Base-by-base conservation (phyloP, 495 filamentous ascomycete species). In the Xylaria venustula region DNA sequence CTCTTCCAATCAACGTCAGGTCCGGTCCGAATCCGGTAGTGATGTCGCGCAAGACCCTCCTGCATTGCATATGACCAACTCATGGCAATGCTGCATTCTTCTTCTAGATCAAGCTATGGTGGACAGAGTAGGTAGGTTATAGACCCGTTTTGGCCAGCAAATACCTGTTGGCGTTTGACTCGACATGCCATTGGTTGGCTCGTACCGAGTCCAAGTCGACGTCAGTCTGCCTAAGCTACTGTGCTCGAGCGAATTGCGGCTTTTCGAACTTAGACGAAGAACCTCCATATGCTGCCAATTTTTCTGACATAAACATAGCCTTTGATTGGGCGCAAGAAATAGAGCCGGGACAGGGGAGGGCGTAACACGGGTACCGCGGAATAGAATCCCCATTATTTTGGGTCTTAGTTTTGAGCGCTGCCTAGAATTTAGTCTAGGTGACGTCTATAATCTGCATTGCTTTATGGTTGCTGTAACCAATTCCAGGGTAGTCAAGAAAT, bases 281-380 rank as follows among this genome's bases (percentile, higher is more conserved):
- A 40, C 7, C 7, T 40, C 3, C 37, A 3, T 40, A 40, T 15
- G 7, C 7, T 40, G 14, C 15, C 7, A 40, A 3, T 7, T 8
- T 11, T 22, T 37, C 44, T 55, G 53, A 55, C 40, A 55, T 55
- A 55, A 55, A 45, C 23, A 20, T 17, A 14, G 9, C 17, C 37
- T 28, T 9, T 55, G n/a, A 55, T 55, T 55, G 53, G 53, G 45
- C 26, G 7, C 26, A 22, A 14, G 53, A 45, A 22, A 44, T 40
- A 23, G 53, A 32, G 53, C n/a, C 53, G 22, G 25, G 40, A 2
- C 41, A 34, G 15, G 53, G 17, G 2, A 45, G 8, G 26, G 22
- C 12, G 19, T 28, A 23, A 26, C 19, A 22, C 40, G 53, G 53
- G 37, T 34, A 20, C 26, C 40, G 26, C 25, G 53, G 53, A 45